Base-by-base conservation (phyloP, 306 rosid species). In the Rosa lucieae region DNA sequence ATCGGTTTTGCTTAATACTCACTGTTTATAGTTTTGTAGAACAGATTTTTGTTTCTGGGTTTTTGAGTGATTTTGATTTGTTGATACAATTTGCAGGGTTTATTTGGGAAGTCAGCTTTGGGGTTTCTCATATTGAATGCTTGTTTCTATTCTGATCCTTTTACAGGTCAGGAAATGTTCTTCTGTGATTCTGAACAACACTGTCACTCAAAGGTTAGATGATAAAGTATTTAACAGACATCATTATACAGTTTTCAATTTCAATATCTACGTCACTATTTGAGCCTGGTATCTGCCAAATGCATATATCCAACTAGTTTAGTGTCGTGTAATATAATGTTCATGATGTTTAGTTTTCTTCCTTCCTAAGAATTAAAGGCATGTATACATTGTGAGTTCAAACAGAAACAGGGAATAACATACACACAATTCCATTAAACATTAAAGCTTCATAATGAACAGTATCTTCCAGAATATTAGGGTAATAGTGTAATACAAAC, bases 151-250 rank as follows among this genome's bases (percentile, higher is more conserved):
- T 32, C 37, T 32, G 3, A 32, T 32, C 37, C 37, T 32, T 32
- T 32, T 32, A 32, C 37, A 32, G 0, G 37, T 32, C 37, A 1
- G 37, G 37, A 32, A 32, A 32, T 32, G 37, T 32, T 32, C 37
- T 32, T 32, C 37, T 32, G 37, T 32, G 37, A 32, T 32, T 2
- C 3, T 32, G 37, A 32, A 2, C 37, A 29, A 29, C 32, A 29
- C 32, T 29, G 32, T 29, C 92, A 92, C 79, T 94, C 87, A 88
- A 89, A 88, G 95, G 97, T 90, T 12, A 82, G 89, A 77, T 32
- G 48, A 75, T 26, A 63, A 58, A 26, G 70, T 63, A 15, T 65
- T 65, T 23, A 58, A 59, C 40, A 2, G 47, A 4, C n/a, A 44
- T 56, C 20, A 6, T 72, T 29, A 29, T 14, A 14, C 42, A 29